Conservation (phyloP, 2,329 filamentous ascomycete genomes). For the Exophiala bonariae region DNA sequence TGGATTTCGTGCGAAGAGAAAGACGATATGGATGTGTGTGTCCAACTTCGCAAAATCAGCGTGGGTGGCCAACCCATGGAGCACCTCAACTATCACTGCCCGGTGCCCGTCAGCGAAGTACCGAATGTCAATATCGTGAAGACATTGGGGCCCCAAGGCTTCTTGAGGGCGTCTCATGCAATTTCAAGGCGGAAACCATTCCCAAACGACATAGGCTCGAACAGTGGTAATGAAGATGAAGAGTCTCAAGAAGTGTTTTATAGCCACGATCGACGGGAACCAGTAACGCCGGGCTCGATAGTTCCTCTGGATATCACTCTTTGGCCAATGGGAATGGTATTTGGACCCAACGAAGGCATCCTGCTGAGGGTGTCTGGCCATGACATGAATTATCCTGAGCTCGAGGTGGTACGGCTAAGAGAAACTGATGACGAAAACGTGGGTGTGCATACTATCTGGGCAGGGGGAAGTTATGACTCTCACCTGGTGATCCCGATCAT, state of each 20-base stretch:
- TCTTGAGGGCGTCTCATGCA: slow-evolving; percentile 44
- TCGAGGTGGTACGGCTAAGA: slow-evolving; percentile 10
- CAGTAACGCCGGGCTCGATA: slow-evolving; percentile 41
- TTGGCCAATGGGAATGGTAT: slow-evolving; percentile 49
- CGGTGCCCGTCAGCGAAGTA: slow-evolving; percentile 37
- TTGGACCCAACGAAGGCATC: slow-evolving; percentile 41
- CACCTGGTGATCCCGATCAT: neutral
- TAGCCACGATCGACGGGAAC: slow-evolving; percentile 41
- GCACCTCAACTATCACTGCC: slow-evolving; percentile 45
- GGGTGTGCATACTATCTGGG: too few relatives aligned
- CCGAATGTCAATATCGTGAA: slow-evolving; percentile 40
- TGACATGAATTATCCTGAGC: slow-evolving; percentile 42
- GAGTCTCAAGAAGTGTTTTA: slow-evolving; percentile 38
- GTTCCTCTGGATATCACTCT: slow-evolving; percentile 50
- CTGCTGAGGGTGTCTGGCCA: slow-evolving; percentile 33
- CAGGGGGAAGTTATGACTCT: neutral
- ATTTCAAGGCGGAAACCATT: too few relatives aligned
- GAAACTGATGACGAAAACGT: neutral
- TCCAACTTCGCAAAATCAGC: slow-evolving; percentile 46
- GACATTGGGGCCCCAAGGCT: slow-evolving; percentile 43
- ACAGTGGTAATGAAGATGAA: too few relatives aligned
- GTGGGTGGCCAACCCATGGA: slow-evolving; percentile 43
- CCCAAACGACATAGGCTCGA: too few relatives aligned
- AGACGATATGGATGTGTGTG: slow-evolving; percentile 48
- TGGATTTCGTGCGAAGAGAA: slow-evolving; percentile 44